Conservation (phyloP, 169 alveolate genomes). For the Plasmodium cynomolgi region DNA sequence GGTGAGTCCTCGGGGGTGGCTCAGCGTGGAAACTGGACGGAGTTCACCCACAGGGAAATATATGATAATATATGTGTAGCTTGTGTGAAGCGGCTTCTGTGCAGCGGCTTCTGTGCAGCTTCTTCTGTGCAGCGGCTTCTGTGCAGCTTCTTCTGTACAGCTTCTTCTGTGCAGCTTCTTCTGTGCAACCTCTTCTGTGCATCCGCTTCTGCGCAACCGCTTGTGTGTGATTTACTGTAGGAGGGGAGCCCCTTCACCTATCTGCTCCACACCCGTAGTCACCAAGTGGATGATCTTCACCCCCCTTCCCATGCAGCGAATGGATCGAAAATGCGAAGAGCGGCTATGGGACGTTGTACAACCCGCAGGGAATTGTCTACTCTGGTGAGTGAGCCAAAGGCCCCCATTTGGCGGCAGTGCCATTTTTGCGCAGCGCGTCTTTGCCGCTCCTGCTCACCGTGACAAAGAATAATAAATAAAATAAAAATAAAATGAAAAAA, state of each 20-base stretch:
- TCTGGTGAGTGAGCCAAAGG: constrained; percentile 27
- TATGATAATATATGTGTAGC: neutral
- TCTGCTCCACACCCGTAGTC: neutral
- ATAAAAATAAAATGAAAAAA: too few relatives aligned
- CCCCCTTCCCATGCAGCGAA: constrained; percentile 6
- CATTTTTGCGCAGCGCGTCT: neutral
- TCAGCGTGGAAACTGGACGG: neutral
- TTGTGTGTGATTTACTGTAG: neutral
- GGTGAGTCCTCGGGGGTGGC: constrained; percentile 6
- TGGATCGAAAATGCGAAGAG: constrained; percentile 53
- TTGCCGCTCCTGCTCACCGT: neutral
- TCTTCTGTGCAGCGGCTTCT: too few relatives aligned
- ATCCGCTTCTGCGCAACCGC: neutral
- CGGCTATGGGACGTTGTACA: constrained; percentile 48
- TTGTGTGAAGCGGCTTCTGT: neutral
- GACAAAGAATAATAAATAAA: neutral
- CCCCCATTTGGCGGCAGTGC: neutral
- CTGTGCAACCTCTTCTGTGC: too few relatives aligned
- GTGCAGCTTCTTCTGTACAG: too few relatives aligned
- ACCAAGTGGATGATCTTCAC: neutral
- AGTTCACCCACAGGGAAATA: neutral
- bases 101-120: neutral
- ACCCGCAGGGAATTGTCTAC: constrained; percentile 30
- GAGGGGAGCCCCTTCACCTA: neutral
- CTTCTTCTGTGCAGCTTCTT: too few relatives aligned